These are phyloP conservation scores for Clitocybe nebularis DNA, from an alignment of 1,284 basidiomycete species.

Conservation along the genomic window DNA sequence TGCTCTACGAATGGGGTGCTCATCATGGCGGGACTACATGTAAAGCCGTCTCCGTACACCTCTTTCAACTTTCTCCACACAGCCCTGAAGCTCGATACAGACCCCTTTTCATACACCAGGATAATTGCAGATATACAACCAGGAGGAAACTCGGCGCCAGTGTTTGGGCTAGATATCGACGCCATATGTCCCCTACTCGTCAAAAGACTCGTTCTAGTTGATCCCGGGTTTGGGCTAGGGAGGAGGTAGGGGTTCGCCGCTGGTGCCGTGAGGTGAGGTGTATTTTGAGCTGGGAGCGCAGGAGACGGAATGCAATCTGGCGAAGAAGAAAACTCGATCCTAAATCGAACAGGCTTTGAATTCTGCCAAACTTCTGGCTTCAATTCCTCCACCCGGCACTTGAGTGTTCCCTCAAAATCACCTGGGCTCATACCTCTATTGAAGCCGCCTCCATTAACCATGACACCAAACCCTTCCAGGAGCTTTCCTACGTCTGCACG, in stretches of 20 bases:
- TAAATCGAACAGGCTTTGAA: constrained; percentile 42
- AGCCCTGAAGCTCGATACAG: constrained; percentile 74
- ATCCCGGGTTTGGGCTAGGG: constrained; percentile 6
- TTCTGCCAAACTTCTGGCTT: constrained; percentile 26
- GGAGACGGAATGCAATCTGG: constrained; percentile 9
- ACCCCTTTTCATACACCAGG: constrained; percentile 86
- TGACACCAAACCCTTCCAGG: constrained; percentile 65
- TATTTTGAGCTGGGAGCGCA: constrained; percentile 12
- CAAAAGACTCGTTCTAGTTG: constrained; percentile 11
- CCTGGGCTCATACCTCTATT: constrained; percentile 28
- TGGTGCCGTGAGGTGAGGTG: constrained; percentile 13
- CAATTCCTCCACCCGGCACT: constrained; percentile 63
- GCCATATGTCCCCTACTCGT: constrained; percentile 23
- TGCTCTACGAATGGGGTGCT: constrained; percentile 34
- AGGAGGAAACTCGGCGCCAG: constrained; percentile 60
- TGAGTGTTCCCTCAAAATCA: constrained; percentile 40
- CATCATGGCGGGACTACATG: constrained; percentile 37
- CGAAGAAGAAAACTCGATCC: constrained; percentile 36
- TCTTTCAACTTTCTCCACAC: constrained; percentile 70
- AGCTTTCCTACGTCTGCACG: constrained; percentile 62
- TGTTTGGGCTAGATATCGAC: constrained; percentile 52
- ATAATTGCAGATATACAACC: constrained; percentile 50
- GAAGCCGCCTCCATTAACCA: constrained; percentile 34
- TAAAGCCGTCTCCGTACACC: constrained; percentile 32
- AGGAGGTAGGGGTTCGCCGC: constrained; percentile 12